phyloP scores from a whole-genome alignment of 228 moss, liverwort and hornwort species.

The Sphagnum magellanicum region DNA sequence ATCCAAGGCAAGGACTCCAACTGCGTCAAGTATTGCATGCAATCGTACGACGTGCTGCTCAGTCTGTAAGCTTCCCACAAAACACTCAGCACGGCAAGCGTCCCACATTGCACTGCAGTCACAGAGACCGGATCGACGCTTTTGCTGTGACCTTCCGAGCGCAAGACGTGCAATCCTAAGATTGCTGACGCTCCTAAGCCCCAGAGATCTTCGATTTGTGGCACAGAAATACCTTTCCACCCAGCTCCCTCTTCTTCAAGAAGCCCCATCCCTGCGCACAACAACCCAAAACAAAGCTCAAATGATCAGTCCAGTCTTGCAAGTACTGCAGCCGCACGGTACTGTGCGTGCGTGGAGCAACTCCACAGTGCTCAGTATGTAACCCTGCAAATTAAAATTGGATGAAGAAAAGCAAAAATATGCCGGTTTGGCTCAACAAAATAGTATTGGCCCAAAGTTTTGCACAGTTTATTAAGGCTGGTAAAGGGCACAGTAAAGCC shows the following conservation, averaged over 20 bases:
- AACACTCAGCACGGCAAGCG: conserved; percentile 46
- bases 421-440: too few relatives aligned
- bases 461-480: too few relatives aligned
- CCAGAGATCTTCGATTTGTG: conserved; percentile 72
- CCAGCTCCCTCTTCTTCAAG: conserved; percentile 81
- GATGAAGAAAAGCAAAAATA: too few relatives aligned
- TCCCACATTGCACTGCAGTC: conserved; percentile 70
- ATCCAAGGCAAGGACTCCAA: conserved; percentile 63
- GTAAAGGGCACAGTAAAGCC: too few relatives aligned
- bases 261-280: conserved; percentile 68
- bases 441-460: too few relatives aligned
- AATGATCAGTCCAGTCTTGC: too few relatives aligned
- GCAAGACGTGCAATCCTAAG: conserved; percentile 70
- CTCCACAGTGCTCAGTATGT: too few relatives aligned
- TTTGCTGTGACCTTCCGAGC: conserved; percentile 51
- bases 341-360: too few relatives aligned
- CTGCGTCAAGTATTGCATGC: conserved; percentile 26
- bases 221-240: conserved; percentile 66
- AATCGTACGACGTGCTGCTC: conserved; percentile 23
- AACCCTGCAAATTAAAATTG: too few relatives aligned
- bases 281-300: neutral
- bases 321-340: too few relatives aligned
- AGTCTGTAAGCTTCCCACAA: conserved; percentile 57
- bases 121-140: conserved; percentile 55
- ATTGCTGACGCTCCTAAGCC: conserved; percentile 62